Evolutionary conservation across 495 filamentous ascomycete genomes (phyloP).

Genomic region (Patellaria atrata): DNA sequence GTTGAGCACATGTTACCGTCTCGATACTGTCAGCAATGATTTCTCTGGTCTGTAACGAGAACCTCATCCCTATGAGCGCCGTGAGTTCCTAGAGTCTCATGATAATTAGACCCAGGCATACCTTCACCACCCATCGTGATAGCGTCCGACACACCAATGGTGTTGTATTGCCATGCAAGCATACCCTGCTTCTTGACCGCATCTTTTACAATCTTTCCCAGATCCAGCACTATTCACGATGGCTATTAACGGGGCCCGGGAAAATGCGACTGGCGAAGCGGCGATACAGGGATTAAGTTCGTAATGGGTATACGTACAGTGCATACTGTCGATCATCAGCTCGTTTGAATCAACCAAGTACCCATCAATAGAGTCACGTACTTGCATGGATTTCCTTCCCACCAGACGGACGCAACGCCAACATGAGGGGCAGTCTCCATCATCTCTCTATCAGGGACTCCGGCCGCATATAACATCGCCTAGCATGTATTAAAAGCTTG

Average conservation of each 20-base stretch:
- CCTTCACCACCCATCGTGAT: constrained; percentile 97
- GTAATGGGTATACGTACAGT: constrained; percentile 16
- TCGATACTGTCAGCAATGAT: constrained; percentile 94
- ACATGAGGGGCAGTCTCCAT: constrained; percentile 91
- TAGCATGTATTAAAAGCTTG: constrained; percentile 21
- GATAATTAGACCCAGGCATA: constrained; percentile 21
- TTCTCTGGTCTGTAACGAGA: constrained; percentile 87
- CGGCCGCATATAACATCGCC: constrained; percentile 95
- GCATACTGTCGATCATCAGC: constrained; percentile 25
- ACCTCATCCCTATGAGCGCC: constrained; percentile 67
- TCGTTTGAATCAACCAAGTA: no score
- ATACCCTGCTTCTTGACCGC: constrained; percentile 68
- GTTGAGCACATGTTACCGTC: constrained; percentile 62
- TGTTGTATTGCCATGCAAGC: constrained; percentile 90
- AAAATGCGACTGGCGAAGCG: no score
- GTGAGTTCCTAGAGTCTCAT: constrained; percentile 11
- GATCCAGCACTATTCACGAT: constrained; percentile 50
- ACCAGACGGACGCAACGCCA: constrained; percentile 84
- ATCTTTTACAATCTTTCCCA: constrained; percentile 82
- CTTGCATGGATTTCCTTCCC: constrained; percentile 95
- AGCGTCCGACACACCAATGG: constrained; percentile 82
- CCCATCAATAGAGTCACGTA: constrained; percentile 27
- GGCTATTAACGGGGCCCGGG: no score
- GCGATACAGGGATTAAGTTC: constrained; percentile 7
- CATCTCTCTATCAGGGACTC: constrained; percentile 64